Conservation (phyloP, 257 asterid genomes). For the Jasminum sambac region DNA sequence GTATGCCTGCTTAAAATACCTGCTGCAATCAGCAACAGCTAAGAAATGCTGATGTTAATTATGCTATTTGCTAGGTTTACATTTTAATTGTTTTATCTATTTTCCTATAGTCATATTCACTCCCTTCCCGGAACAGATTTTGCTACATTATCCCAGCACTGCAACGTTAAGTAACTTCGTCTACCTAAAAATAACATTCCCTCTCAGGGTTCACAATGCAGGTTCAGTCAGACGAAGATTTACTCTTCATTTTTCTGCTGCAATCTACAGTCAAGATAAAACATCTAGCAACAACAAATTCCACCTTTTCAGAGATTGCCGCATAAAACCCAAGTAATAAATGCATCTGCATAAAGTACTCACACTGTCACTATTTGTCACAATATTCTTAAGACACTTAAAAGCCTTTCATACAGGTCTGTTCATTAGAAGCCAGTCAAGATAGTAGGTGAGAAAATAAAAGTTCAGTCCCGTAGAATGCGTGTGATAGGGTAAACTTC, state of each 20-base stretch:
- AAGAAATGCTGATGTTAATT: background rate
- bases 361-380: background rate
- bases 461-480: background rate
- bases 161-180: background rate
- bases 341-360: background rate
- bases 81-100: background rate
- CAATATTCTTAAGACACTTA: background rate
- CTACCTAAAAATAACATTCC: constrained; percentile 13
- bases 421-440: background rate
- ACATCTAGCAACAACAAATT: constrained; percentile 1
- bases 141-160: background rate
- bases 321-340: constrained; percentile 11
- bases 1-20: background rate
- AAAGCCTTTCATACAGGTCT: constrained; percentile 5
- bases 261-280: background rate
- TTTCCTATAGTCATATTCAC: background rate
- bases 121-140: background rate
- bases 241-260: background rate
- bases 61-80: background rate
- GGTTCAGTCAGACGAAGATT: background rate
- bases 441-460: background rate
- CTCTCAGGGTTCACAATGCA: background rate
- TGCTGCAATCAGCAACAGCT: background rate
- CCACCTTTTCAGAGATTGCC: constrained; percentile 6
- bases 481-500: too few relatives aligned